Evolutionary conservation across 441 rosid species (phyloP).

Genomic region (Bruguiera hainesii): DNA sequence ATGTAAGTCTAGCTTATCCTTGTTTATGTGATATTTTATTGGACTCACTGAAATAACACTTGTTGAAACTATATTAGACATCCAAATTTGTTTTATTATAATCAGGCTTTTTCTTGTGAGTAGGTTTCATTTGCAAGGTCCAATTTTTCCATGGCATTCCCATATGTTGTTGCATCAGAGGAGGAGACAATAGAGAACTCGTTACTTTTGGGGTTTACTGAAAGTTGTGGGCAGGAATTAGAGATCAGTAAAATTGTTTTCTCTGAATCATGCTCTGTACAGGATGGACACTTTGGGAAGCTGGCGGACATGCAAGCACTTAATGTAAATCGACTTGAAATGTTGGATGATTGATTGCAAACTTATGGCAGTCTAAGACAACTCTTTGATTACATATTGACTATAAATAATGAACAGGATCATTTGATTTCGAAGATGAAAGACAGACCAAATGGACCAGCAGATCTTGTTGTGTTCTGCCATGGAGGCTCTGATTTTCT

Average conservation of each 20-base stretch:
- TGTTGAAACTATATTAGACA: background rate
- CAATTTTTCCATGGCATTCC: conserved; percentile 91
- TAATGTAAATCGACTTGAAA: conserved; percentile 41
- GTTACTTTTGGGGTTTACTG: conserved; percentile 62
- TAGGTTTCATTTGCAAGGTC: conserved; percentile 66
- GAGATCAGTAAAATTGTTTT: conserved; percentile 52
- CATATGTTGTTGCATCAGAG: conserved; percentile 64
- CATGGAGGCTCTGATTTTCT: conserved; percentile 40
- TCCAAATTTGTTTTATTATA: conserved; percentile 2
- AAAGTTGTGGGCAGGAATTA: conserved; percentile 59
- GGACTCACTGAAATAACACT: background rate
- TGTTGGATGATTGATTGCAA: background rate
- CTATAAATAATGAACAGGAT: conserved; percentile 40
- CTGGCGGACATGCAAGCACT: conserved; percentile 56
- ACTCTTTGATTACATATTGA: conserved; percentile 4
- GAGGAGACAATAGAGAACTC: conserved; percentile 66
- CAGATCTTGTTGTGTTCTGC: conserved; percentile 76
- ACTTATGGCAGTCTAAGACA: background rate
- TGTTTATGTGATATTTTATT: background rate
- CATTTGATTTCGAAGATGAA: conserved; percentile 60
- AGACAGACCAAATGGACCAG: conserved; percentile 52
- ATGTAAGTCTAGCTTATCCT: conserved; percentile 36
- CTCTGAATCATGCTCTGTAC: conserved; percentile 66
- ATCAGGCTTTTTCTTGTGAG: conserved; percentile 14
- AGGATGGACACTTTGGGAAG: conserved; percentile 56